phyloP scores from a whole-genome alignment of 2,329 filamentous ascomycete genomes.

The Phaeosphaeria sp. region DNA sequence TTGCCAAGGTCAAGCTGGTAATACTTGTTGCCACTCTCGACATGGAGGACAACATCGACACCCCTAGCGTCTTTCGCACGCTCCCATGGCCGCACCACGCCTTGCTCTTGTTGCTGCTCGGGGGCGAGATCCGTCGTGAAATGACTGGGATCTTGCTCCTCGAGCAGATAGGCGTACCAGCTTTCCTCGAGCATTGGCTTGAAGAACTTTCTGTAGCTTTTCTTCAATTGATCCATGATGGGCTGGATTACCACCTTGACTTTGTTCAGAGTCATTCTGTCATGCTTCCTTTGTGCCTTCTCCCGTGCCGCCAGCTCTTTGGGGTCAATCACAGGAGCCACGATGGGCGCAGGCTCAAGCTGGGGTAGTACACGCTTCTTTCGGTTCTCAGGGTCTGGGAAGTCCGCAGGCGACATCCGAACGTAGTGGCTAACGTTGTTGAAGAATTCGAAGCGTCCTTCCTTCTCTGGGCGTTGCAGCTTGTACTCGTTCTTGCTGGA shows the following conservation, averaged over 20 bases:
- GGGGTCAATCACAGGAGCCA: constrained; percentile 58
- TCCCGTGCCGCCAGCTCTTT: constrained; percentile 77
- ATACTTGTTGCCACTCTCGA: constrained; percentile 80
- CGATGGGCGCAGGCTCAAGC: constrained; percentile 74
- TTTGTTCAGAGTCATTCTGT: constrained; percentile 82
- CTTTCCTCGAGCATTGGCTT: constrained; percentile 74
- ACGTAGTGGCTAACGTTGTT: constrained; percentile 75
- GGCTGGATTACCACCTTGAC: constrained; percentile 90
- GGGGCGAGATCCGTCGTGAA: constrained; percentile 66
- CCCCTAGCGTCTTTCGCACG: constrained; percentile 81
- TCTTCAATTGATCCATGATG: constrained; percentile 96
- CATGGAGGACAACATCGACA: constrained; percentile 76
- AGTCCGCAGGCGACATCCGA: constrained; percentile 79
- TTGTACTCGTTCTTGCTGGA: constrained; percentile 79
- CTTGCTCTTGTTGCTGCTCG: constrained; percentile 62
- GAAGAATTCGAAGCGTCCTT: constrained; percentile 82
- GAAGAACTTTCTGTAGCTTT: constrained; percentile 87
- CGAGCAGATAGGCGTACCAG: constrained; percentile 81
- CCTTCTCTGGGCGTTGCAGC: constrained; percentile 70
- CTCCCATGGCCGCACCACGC: constrained; percentile 74
- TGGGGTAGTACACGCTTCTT: constrained; percentile 84
- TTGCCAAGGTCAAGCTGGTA: constrained; percentile 94
- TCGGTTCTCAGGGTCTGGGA: constrained; percentile 84
- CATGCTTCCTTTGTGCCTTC: constrained; percentile 79
- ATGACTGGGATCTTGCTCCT: constrained; percentile 77